phyloP scores from a whole-genome alignment of 306 rosid species.

The Biancaea sappan region DNA sequence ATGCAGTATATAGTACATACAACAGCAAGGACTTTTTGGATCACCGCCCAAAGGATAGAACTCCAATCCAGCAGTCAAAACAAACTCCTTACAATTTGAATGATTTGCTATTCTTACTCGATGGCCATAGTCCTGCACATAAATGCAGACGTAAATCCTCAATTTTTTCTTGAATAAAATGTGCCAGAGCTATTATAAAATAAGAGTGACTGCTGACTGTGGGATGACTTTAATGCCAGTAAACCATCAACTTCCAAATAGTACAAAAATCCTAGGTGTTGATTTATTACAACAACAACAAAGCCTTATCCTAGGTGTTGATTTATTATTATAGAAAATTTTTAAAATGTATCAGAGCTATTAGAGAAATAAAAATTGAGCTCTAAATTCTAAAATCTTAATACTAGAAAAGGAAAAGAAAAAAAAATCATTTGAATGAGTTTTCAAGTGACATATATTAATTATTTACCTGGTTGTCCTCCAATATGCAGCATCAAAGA shows the following conservation, averaged over 20 bases:
- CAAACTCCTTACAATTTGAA: constrained; percentile 98
- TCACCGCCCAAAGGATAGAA: constrained; percentile 96
- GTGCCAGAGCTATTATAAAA: too few relatives aligned
- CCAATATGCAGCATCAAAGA: background rate
- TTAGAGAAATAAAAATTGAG: background rate
- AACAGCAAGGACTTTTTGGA: constrained; percentile 96
- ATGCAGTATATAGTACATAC: constrained; percentile 66
- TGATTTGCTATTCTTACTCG: constrained; percentile 98
- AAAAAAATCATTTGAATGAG: background rate
- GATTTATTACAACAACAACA: too few relatives aligned
- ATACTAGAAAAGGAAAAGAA: background rate
- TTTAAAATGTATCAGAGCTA: background rate
- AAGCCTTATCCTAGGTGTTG: too few relatives aligned
- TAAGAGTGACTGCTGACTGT: background rate
- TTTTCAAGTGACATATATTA: background rate
- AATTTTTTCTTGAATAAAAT: constrained; percentile 3
- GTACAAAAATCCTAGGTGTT: background rate
- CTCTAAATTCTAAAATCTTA: background rate
- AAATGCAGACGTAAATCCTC: constrained; percentile 21
- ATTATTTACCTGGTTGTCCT: background rate
- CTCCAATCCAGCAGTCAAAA: constrained; percentile 97
- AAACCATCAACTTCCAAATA: background rate
- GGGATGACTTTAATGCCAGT: background rate
- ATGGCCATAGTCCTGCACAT: constrained; percentile 95
- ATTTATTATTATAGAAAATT: background rate